Percentiles rank a stretch among this genome's conserved stretches.
phyloP scores from a whole-genome alignment of 208 protist species.

The Balamuthia mandrillaris region DNA sequence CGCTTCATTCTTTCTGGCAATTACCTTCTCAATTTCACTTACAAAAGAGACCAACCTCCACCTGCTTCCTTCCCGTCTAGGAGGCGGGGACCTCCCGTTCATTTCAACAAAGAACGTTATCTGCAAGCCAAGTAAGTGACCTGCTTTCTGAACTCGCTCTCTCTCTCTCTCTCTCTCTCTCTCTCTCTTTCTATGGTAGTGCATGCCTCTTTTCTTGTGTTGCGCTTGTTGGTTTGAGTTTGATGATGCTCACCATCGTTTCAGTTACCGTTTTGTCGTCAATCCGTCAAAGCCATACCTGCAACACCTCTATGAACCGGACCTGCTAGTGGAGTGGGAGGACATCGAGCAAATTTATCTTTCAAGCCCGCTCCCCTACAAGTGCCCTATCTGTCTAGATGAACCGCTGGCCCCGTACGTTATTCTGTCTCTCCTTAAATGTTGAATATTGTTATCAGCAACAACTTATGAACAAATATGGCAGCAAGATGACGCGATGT shows the following conservation, averaged over 20 bases:
- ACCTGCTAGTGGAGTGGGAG: slow-evolving; percentile 29
- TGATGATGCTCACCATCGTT: too few species aligned
- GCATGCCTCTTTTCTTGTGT: background rate
- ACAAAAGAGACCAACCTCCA: background rate
- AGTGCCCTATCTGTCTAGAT: slow-evolving; percentile 27
- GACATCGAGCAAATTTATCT: slow-evolving; percentile 31
- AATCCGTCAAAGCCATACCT: background rate
- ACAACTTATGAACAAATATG: background rate
- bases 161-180: background rate
- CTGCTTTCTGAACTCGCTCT: background rate
- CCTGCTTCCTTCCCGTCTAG: background rate
- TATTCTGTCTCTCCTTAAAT: background rate
- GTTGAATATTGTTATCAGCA: background rate
- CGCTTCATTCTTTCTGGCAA: background rate
- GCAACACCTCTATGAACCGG: slow-evolving; percentile 11
- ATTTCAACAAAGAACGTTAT: slow-evolving; percentile 32
- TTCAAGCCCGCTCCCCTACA: background rate
- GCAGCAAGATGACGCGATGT: slow-evolving; percentile 27
- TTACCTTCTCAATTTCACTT: slow-evolving; percentile 29
- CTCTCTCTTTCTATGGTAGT: background rate
- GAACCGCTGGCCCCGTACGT: slow-evolving; percentile 10
- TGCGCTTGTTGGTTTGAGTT: too few species aligned
- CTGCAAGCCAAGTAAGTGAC: slow-evolving; percentile 16
- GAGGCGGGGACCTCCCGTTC: background rate
- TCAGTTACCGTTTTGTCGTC: slow-evolving; percentile 23